A percentile compares a stretch with the other conserved stretches of the same genome.
These are phyloP conservation scores for Penicillium bialowiezense DNA, from an alignment of 495 filamentous ascomycete species.

Conservation along the genomic window DNA sequence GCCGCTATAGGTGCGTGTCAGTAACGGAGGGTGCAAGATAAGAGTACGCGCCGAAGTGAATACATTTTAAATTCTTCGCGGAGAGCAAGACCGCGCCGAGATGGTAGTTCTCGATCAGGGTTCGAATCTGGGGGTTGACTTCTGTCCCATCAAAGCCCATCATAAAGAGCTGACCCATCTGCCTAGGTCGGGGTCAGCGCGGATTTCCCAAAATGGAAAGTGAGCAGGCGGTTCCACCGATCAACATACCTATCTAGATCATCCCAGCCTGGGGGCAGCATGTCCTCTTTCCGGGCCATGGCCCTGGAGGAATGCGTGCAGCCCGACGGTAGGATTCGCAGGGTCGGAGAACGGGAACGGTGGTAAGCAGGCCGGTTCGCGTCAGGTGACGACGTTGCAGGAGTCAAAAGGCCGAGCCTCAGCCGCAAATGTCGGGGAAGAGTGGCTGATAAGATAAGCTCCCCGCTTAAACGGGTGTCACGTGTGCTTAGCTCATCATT, in stretches of 20 bases:
- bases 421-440: conserved; percentile 25
- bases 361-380: conserved; percentile 2
- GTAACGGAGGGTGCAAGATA: conserved; percentile 5
- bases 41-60: too few species aligned
- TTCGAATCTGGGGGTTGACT: conserved; percentile 79
- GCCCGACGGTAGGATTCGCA: conserved; percentile 8
- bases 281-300: conserved; percentile 51
- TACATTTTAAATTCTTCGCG: conserved; percentile 91
- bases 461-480: conserved; percentile 1
- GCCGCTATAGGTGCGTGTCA: conserved; percentile 55
- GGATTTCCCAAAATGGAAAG: conserved; percentile 16
- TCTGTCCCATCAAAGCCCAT: conserved; percentile 93
- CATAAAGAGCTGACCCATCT: conserved; percentile 88
- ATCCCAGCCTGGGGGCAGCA: conserved; percentile 49
- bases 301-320: conserved; percentile 43
- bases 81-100: conserved; percentile 80
- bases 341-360: conserved; percentile 4
- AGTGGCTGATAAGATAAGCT: conserved; percentile 9
- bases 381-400: conserved; percentile 24
- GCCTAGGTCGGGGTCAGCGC: conserved; percentile 35
- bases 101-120: conserved; percentile 81
- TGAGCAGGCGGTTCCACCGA: conserved; percentile 19
- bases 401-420: background rate
- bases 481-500: background rate
- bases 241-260: conserved; percentile 46